A percentile compares a stretch with the other conserved stretches of the same genome.
phyloP scores from a whole-genome alignment of 2,329 filamentous ascomycete genomes.

The Colletotrichum camelliae region DNA sequence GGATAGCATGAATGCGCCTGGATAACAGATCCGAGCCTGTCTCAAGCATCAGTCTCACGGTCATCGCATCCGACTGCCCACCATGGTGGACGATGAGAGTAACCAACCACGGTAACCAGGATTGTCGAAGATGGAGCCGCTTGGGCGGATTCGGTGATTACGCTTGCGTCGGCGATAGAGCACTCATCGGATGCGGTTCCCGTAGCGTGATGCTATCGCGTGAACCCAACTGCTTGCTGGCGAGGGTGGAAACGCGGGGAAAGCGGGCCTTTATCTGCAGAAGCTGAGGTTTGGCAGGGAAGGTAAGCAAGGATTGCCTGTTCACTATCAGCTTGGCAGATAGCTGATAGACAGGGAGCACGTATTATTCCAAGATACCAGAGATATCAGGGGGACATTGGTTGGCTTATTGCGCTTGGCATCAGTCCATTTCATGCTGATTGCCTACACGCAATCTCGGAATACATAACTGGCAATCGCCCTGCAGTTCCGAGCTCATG shows the following conservation, averaged over 20 bases:
- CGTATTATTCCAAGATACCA: background rate
- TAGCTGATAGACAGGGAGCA: background rate
- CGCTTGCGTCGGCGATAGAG: background rate
- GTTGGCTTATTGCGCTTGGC: background rate
- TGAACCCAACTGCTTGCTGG: background rate
- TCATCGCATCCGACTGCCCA: background rate
- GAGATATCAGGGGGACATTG: background rate
- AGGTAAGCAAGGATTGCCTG: background rate
- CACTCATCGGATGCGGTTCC: background rate
- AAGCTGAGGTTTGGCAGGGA: background rate
- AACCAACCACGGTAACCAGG: background rate
- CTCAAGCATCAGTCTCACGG: background rate
- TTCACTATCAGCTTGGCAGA: background rate
- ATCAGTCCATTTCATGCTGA: background rate
- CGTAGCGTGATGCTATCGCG: background rate
- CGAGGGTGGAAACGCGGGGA: background rate
- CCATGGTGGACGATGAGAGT: background rate
- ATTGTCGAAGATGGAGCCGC: background rate
- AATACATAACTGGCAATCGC: background rate
- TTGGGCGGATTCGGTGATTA: background rate
- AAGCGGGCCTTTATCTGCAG: background rate
- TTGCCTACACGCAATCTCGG: background rate
- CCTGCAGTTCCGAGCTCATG: background rate
- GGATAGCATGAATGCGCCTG: background rate
- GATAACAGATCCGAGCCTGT: background rate